Percentiles rank a stretch among this genome's conserved stretches.
Evolutionary conservation across 495 filamentous ascomycete species (phyloP).

Genomic region (Lichina pygmaea): DNA sequence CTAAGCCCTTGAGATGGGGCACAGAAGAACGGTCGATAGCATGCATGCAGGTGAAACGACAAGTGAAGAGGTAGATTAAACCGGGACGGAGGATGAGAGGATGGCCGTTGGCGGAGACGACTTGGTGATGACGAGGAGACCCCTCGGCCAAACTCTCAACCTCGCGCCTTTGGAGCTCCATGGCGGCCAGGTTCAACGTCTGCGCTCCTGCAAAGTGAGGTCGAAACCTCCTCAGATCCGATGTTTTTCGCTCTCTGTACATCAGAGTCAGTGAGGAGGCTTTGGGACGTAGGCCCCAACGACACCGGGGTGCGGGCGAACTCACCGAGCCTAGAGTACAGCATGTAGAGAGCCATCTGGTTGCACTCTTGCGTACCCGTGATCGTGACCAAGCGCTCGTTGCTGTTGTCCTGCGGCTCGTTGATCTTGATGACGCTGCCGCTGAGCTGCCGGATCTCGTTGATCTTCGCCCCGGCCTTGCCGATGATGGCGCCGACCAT

Average conservation of each 20-base stretch:
- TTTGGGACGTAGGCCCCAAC: background rate
- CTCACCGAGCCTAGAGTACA: constrained; percentile 89
- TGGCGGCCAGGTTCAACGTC: no score
- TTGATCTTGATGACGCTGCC: constrained; percentile 99
- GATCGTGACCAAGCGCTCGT: constrained; percentile 89
- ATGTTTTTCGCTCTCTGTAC: constrained; percentile 19
- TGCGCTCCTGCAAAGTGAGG: background rate
- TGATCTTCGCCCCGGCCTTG: constrained; percentile 97
- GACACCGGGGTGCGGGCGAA: constrained; percentile 3
- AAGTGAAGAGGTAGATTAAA: no score
- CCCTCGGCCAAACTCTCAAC: no score
- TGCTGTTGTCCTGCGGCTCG: constrained; percentile 95
- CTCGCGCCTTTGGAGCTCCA: no score
- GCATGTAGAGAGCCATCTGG: constrained; percentile 97
- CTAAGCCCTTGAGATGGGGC: no score
- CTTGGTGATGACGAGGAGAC: no score
- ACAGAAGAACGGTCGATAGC: no score
- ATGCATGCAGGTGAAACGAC: no score
- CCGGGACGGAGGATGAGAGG: no score
- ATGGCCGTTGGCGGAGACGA: no score
- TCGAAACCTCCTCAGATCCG: constrained; percentile 10
- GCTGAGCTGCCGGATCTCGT: constrained; percentile 87
- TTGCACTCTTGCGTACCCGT: constrained; percentile 96
- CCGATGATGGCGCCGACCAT: constrained; percentile 99
- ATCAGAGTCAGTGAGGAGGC: constrained; percentile 7